Evolutionary conservation across 352 stramenopile genomes (phyloP), one percentile per base, ranked within the genome.

Genomic region (Phytophthora quininea): DNA sequence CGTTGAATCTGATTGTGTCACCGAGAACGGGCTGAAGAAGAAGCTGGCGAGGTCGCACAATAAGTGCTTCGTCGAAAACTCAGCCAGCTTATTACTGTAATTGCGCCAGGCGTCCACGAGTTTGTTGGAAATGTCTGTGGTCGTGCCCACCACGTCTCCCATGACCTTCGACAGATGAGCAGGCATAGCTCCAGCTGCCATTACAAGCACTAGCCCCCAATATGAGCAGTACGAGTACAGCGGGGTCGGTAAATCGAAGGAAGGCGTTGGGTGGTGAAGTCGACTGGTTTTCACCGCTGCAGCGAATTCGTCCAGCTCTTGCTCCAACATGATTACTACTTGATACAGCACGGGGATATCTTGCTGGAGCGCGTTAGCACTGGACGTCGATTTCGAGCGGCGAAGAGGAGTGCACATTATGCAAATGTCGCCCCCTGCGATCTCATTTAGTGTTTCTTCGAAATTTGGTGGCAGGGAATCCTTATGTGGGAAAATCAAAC

Each of bases 401-500:
- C 35, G 69, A 53, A 77, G 56, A 45, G 73, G 38, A 31, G 64
- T 32, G 47, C 87, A 95, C 24, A 75, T 73, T 32, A 74, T 67
- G 45, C 85, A 95, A 1, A 86, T 77, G 48, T 92, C 76, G 14
- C 77, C 69, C 5, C 73, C 56, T 15, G 76, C 62, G 37, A 92
- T 91, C 15, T 86, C 75, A 45, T 79, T 76, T 12, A 95, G 57
- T 1, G 83, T 62, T 37, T 89, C 80, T 19, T 87, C 50, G 11
- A 66, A 63, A 54, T 83, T 90, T 51, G 69, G 80, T n/a, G 82
- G 71, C 14, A 92, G 69, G 5, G 66, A 19, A 3, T 83, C 70
- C 50, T 90, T 92, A 57, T 95, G 86, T 14, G 86, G 86, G 60
- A 91, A 95, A 24, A 94, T 88, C 3, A 90, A 59, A 24, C 57